Evolutionary conservation across 1,139 yeast genomes (phyloP), one percentile per base, ranked within the genome.

Genomic region (Debaryomyces sp.): DNA sequence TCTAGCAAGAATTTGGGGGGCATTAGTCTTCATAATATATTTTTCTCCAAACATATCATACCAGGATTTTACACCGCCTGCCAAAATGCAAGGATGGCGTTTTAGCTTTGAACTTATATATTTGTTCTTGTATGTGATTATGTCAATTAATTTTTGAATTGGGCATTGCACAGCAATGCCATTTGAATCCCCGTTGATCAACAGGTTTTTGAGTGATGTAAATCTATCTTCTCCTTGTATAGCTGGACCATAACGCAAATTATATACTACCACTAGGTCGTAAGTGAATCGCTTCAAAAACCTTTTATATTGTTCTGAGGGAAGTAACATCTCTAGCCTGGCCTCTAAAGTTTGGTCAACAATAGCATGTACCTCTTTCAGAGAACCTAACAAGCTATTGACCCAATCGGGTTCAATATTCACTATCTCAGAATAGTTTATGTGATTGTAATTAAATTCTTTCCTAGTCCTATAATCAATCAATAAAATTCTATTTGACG

Each of bases 401-500:
- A 71, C 58, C 5, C 82, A 72, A 4, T 81, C 68, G 0, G 96
- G 96, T 49, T 88, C 96, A 12, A 90, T 78, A 61, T 91, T 87
- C 15, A 88, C 77, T 7, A 85, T 65, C 42, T 85, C 78, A 1
- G 70, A 63, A 32, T 77, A 68, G 21, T 77, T 74, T 29, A 91
- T 81, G 61, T 87, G 96, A 35, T 80, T 78, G 45, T 71, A 73
- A 41, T 80, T 77, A 63, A 77, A 89, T 38, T 80, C 84, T 22
- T 73, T 73, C 39, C 85, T 69, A 12, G 83, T 73, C 52, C 97
- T 73, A 40, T 84, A 76, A 61, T 91, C 97, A 21, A 91, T 75
- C 22, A 88, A 54, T 36, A 88, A 68, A 12, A 82, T 54, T 5
- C 59, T 58, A 33, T 55, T 51, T 4, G 62, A 55, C 4, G 47